Evolutionary conservation across 306 rosid species (phyloP).

Genomic region (Delonix regia): DNA sequence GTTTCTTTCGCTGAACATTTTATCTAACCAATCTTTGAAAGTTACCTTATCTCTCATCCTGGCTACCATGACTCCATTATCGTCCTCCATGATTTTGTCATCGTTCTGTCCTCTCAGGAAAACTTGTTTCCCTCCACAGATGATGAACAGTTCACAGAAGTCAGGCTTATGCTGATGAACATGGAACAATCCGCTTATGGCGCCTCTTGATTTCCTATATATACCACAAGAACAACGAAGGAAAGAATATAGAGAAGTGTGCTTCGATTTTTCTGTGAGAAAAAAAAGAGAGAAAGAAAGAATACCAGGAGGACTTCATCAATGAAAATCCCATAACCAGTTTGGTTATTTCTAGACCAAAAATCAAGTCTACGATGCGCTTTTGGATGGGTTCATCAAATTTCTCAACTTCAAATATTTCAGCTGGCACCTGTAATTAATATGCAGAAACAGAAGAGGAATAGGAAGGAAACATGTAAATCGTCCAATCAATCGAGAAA

Average conservation of each 20-base stretch:
- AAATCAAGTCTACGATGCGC: conserved; percentile 60
- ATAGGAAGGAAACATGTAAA: neutral
- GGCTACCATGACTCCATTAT: conserved; percentile 64
- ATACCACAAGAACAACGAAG: conserved; percentile 1
- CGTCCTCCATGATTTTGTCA: conserved; percentile 79
- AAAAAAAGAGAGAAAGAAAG: neutral
- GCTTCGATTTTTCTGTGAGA: neutral
- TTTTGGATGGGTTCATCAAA: conserved; percentile 63
- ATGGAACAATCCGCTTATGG: conserved; percentile 71
- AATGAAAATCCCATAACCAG: conserved; percentile 70
- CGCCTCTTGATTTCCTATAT: conserved; percentile 71
- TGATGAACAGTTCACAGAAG: conserved; percentile 70
- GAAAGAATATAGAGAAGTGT: neutral
- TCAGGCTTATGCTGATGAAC: conserved; percentile 69
- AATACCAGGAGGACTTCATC: conserved; percentile 65
- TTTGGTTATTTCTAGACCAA: conserved; percentile 59
- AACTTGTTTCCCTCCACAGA: conserved; percentile 82
- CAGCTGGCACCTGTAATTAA: conserved; percentile 59
- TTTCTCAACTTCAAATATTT: conserved; percentile 55
- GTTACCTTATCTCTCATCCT: conserved; percentile 57
- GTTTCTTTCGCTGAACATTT: conserved; percentile 55
- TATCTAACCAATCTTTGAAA: conserved; percentile 75
- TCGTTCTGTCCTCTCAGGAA: conserved; percentile 53
- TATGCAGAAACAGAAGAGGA: neutral
- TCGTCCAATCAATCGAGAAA: conserved; percentile 1